phyloP scores from a whole-genome alignment of 352 stramenopile genomes.

The Pythium pectinolyticum region DNA sequence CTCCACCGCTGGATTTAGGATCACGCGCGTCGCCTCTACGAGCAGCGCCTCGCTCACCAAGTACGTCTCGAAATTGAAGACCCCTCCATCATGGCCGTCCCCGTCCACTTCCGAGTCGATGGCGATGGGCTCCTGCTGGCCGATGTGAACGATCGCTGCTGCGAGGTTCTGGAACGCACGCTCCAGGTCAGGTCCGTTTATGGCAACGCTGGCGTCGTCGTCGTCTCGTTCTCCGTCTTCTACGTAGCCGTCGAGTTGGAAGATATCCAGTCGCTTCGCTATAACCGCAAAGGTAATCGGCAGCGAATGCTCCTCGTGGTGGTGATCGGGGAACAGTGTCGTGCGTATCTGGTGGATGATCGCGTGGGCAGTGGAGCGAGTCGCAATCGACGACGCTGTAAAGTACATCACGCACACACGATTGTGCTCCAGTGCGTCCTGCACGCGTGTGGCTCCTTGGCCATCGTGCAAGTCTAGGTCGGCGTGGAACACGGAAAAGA shows the following conservation, averaged over 20 bases:
- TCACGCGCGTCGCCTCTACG: conserved; percentile 44
- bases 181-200: not conserved
- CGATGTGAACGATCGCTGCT: conserved; percentile 12
- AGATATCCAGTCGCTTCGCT: conserved; percentile 6
- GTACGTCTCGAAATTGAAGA: conserved; percentile 53
- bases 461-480: not conserved
- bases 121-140: not conserved
- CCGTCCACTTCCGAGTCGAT: not conserved
- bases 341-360: not conserved
- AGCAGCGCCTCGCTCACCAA: conserved; percentile 59
- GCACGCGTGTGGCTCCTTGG: not conserved
- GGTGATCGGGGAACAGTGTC: not conserved
- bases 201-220: too few species aligned
- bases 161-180: conserved; percentile 6
- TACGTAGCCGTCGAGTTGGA: not conserved
- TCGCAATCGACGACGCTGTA: not conserved
- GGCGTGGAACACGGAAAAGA: conserved; percentile 12
- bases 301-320: not conserved
- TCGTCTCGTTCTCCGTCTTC: not conserved
- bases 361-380: not conserved
- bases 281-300: conserved; percentile 3
- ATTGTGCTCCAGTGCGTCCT: conserved; percentile 4
- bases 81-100: conserved; percentile 6
- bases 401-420: conserved; percentile 9
- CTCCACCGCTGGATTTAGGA: conserved; percentile 38